A percentile compares a stretch with the other conserved stretches of the same genome.
Evolutionary conservation across 345 rosid genomes (phyloP).

Genomic region (Eucalyptus globulus): DNA sequence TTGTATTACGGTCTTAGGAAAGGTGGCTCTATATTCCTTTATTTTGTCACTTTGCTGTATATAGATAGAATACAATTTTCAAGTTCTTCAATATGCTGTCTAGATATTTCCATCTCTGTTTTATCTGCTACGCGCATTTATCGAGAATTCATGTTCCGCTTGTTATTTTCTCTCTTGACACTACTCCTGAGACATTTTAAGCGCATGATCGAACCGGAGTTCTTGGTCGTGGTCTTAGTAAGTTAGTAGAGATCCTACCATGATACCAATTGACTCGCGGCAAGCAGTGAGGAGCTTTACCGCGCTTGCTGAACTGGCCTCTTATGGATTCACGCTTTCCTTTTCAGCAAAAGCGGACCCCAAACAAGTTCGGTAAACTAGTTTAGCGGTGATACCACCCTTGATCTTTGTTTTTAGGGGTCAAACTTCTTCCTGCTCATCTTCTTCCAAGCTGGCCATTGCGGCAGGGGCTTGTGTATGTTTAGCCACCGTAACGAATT

Average conservation of each 20-base stretch:
- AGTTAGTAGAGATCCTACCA: not conserved
- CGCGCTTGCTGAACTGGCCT: not conserved
- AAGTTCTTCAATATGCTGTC: not conserved
- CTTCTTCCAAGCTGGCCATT: not conserved
- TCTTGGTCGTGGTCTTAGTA: not conserved
- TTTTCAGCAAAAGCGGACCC: not conserved
- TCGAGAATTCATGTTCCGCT: not conserved
- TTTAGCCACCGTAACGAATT: not conserved
- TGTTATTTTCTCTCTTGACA: not conserved
- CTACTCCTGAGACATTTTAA: not conserved
- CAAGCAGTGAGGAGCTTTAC: not conserved
- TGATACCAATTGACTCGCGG: not conserved
- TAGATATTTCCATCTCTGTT: not conserved
- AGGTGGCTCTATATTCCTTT: not conserved
- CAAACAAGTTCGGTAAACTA: not conserved
- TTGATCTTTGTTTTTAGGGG: not conserved
- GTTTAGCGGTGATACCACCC: not conserved
- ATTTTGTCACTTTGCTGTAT: not conserved
- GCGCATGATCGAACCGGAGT: not conserved
- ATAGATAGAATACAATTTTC: not conserved
- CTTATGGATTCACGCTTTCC: not conserved
- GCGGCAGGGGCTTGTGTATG: not conserved
- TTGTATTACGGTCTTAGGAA: not conserved
- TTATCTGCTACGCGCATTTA: not conserved
- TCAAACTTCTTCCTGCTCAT: not conserved